Conservation (phyloP, 495 filamentous ascomycete genomes). For the Friedmanniomyces endolithicus region DNA sequence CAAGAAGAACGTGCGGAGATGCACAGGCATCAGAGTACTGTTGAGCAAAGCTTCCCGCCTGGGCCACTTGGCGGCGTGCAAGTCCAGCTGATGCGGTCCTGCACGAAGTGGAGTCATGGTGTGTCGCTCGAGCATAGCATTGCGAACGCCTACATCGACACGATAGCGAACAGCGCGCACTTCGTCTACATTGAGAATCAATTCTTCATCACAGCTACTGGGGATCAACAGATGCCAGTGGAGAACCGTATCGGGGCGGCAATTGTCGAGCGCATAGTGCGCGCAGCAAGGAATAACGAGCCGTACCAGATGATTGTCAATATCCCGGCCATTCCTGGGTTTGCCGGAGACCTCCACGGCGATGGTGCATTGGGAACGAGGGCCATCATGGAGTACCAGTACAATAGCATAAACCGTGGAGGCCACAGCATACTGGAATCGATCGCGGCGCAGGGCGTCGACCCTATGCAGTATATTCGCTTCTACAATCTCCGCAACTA, state of each 20-base stretch:
- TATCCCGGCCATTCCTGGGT: conserved; percentile 81
- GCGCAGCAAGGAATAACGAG: conserved; percentile 56
- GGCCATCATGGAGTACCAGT: conserved; percentile 94
- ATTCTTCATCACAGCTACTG: conserved; percentile 92
- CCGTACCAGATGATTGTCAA: conserved; percentile 75
- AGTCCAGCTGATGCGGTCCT: conserved; percentile 59
- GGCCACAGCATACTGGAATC: conserved; percentile 76
- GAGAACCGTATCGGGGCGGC: conserved; percentile 77
- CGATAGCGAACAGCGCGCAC: conserved; percentile 68
- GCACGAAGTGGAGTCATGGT: conserved; percentile 43
- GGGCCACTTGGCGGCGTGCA: conserved; percentile 37
- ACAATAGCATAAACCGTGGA: conserved; percentile 78
- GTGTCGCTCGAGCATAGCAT: conserved; percentile 58
- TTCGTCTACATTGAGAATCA: conserved; percentile 96
- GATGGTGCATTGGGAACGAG: conserved; percentile 74
- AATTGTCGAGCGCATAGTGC: conserved; percentile 77
- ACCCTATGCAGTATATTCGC: conserved; percentile 56
- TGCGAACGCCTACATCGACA: conserved; percentile 72
- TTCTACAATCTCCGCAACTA: conserved; percentile 95
- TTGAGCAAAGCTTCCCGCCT: conserved; percentile 13
- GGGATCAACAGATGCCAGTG: conserved; percentile 62
- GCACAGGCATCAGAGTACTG: conserved; percentile 10
- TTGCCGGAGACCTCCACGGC: conserved; percentile 73
- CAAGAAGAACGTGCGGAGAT: conserved; percentile 19
- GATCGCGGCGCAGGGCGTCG: conserved; percentile 30